Conservation (phyloP, 2,329 filamentous ascomycete species). For the Exophiala viscosa region DNA sequence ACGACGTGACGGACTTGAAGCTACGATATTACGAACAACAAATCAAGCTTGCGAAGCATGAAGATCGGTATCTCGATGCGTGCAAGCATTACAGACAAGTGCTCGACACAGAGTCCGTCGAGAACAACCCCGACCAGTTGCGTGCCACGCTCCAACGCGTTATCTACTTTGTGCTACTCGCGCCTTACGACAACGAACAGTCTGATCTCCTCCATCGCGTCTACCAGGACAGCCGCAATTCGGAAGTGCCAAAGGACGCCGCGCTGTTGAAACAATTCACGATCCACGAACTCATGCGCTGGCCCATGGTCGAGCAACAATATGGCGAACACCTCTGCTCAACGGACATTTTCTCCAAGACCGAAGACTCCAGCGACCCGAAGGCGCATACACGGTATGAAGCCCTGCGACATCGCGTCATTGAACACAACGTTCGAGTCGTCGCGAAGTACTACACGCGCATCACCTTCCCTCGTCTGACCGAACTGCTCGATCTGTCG, state of each 20-base stretch:
- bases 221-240: slow-evolving; percentile 76
- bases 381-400: slow-evolving; percentile 86
- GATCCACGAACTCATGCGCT: slow-evolving; percentile 93
- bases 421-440: slow-evolving; percentile 97
- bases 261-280: slow-evolving; percentile 92
- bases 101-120: slow-evolving; percentile 89
- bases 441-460: slow-evolving; percentile 98
- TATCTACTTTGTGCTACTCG: slow-evolving; percentile 95
- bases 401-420: slow-evolving; percentile 94
- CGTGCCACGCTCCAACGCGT: slow-evolving; percentile 86
- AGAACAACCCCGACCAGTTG: slow-evolving; percentile 81
- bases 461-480: slow-evolving; percentile 86
- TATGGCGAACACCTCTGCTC: slow-evolving; percentile 84
- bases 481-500: slow-evolving; percentile 82
- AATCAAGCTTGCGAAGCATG: slow-evolving; percentile 91
- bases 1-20: slow-evolving; percentile 91
- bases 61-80: slow-evolving; percentile 92
- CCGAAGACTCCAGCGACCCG: slow-evolving; percentile 63
- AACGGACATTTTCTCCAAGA: slow-evolving; percentile 82
- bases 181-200: slow-evolving; percentile 97
- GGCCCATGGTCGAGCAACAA: slow-evolving; percentile 85
- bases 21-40: slow-evolving; percentile 96
- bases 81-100: slow-evolving; percentile 99
- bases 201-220: slow-evolving; percentile 95
- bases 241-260: slow-evolving; percentile 72